phyloP scores from a whole-genome alignment of 192 early-diverging fungal genomes.

The Phlyctochytrium bullatum region DNA sequence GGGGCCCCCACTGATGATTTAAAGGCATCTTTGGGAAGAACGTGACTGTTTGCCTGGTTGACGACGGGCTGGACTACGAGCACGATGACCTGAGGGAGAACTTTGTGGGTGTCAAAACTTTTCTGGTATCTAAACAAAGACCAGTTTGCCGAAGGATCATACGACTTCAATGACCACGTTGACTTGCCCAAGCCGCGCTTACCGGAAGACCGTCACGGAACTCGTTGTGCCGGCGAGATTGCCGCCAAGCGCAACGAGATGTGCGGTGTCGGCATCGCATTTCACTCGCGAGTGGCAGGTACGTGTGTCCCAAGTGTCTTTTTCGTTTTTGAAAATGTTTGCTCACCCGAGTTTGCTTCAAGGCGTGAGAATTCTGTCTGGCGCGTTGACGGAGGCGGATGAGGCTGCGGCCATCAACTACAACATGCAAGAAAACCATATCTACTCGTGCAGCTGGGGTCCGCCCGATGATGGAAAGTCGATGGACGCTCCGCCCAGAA shows the following conservation, averaged over 20 bases:
- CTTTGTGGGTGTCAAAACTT: conserved; percentile 64
- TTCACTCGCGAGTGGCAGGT: conserved; percentile 81
- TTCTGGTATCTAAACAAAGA: neutral
- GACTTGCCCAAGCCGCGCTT: conserved; percentile 72
- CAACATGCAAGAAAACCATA: conserved; percentile 81
- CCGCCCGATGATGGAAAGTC: conserved; percentile 84
- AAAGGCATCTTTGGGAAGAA: conserved; percentile 84
- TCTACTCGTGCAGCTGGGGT: conserved; percentile 97
- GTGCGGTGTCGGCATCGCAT: conserved; percentile 94
- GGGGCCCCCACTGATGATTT: neutral
- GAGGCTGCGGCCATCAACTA: conserved; percentile 91
- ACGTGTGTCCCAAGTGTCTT: conserved; percentile 27
- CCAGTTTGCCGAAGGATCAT: conserved; percentile 80
- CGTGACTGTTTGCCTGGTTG: conserved; percentile 86
- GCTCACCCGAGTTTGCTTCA: conserved; percentile 3
- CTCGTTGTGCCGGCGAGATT: conserved; percentile 96
- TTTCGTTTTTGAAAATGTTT: conserved; percentile 16
- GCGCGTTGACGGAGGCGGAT: conserved; percentile 85
- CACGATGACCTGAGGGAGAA: conserved; percentile 80
- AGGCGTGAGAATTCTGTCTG: conserved; percentile 86
- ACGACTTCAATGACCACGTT: conserved; percentile 88
- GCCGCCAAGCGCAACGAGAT: conserved; percentile 87
- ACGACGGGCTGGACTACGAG: conserved; percentile 91
- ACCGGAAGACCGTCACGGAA: conserved; percentile 87
- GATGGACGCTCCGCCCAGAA: conserved; percentile 77